phyloP scores from a whole-genome alignment of 495 filamentous ascomycete species.

The Hyaloscypha hepaticicola region DNA sequence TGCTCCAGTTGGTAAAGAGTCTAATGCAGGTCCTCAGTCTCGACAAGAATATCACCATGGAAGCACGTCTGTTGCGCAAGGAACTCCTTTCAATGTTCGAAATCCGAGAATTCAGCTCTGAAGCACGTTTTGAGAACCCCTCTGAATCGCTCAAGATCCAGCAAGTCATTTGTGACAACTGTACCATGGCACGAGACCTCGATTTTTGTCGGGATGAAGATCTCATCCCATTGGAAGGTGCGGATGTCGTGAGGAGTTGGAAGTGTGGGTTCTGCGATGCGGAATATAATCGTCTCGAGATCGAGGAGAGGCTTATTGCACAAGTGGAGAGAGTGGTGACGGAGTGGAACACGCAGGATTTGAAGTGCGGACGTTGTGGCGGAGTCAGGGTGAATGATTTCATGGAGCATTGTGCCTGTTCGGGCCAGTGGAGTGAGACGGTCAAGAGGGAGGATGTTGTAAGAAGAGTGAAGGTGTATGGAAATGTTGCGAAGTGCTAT shows the following conservation, averaged over 20 bases:
- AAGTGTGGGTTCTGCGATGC: conserved; percentile 73
- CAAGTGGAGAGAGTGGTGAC: conserved; percentile 71
- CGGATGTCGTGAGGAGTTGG: conserved; percentile 57
- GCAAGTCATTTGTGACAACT: conserved; percentile 81
- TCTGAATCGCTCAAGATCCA: conserved; percentile 68
- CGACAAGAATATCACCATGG: conserved; percentile 82
- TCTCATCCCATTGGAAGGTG: conserved; percentile 56
- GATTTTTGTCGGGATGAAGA: conserved; percentile 94
- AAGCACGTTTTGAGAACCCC: conserved; percentile 85
- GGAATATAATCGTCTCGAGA: conserved; percentile 69
- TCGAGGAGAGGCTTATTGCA: conserved; percentile 82
- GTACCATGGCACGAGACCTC: conserved; percentile 82
- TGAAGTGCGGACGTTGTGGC: conserved; percentile 74
- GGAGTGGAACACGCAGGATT: conserved; percentile 85
- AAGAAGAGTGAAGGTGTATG: conserved; percentile 64
- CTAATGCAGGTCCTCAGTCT: conserved; percentile 88
- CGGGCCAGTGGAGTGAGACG: conserved; percentile 75
- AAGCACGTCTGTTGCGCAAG: conserved; percentile 81
- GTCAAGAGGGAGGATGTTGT: conserved; percentile 67
- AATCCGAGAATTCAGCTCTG: conserved; percentile 86
- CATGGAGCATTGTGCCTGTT: conserved; percentile 94
- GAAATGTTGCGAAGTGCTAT: conserved; percentile 74
- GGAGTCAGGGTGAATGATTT: conserved; percentile 81
- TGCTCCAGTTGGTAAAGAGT: conserved; percentile 85
- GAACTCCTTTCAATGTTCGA: conserved; percentile 89